Evolutionary conservation across 2,329 filamentous ascomycete species (phyloP).

Genomic region (Stagonosporopsis chrysanthemi): DNA sequence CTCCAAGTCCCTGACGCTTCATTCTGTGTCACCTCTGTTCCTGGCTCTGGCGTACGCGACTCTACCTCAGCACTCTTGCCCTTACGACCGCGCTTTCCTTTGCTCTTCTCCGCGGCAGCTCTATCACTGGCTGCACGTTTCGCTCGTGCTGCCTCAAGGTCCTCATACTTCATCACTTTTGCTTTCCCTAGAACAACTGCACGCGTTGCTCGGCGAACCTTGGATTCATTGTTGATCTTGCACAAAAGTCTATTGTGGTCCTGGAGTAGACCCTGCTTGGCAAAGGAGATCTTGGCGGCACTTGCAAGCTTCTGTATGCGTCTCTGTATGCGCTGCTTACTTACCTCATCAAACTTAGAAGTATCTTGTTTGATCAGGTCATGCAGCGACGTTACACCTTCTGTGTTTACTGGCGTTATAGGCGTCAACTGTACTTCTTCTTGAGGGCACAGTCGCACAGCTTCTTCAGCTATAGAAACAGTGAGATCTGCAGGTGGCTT

Average conservation of each 20-base stretch:
- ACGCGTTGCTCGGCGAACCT: constrained; percentile 8
- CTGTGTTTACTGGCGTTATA: constrained; percentile 33
- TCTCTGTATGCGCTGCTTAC: constrained; percentile 26
- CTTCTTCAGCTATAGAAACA: constrained; percentile 11
- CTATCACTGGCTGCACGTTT: too few species aligned
- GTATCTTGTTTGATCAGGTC: constrained; percentile 28
- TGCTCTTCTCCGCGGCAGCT: background rate
- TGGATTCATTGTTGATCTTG: constrained; percentile 40
- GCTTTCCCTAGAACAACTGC: background rate
- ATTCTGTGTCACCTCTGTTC: too few species aligned
- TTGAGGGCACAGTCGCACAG: too few species aligned
- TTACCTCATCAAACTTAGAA: constrained; percentile 23
- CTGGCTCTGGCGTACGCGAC: too few species aligned
- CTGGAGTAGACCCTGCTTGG: constrained; percentile 34
- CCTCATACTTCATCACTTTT: constrained; percentile 4
- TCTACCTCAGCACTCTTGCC: too few species aligned
- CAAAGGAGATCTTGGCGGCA: constrained; percentile 17
- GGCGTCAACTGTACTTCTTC: constrained; percentile 27
- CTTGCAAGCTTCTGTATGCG: constrained; percentile 22
- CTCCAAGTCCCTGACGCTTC: too few species aligned
- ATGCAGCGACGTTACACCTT: constrained; percentile 30
- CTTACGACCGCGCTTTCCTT: background rate
- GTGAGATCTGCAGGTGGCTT: constrained; percentile 28
- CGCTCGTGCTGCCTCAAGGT: constrained; percentile 2
- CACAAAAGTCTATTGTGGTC: constrained; percentile 38